Conservation (phyloP, 306 rosid species). For the Inga laurina region DNA sequence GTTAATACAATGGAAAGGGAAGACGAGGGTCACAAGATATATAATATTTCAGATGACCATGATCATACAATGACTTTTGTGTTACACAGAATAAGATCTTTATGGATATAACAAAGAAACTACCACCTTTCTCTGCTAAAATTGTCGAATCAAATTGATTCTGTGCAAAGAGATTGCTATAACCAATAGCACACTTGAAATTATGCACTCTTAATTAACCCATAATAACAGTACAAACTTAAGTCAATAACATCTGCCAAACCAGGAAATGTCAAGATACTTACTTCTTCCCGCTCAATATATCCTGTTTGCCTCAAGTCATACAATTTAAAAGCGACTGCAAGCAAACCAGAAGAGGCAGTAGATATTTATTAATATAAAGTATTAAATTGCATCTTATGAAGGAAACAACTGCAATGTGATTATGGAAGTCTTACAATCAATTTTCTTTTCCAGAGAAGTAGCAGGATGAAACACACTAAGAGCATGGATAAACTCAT, state of each 20-base stretch:
- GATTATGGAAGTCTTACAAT: constrained; percentile 52
- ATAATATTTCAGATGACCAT: neutral
- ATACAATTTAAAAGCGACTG: constrained; percentile 76
- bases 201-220: constrained; percentile 24
- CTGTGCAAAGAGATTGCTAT: constrained; percentile 15
- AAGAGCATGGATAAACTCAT: constrained; percentile 70
- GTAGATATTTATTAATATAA: neutral
- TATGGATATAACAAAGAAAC: constrained; percentile 9
- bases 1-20: neutral
- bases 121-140: constrained; percentile 22
- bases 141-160: constrained; percentile 1
- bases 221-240: neutral
- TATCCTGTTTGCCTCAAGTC: constrained; percentile 75
- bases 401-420: constrained; percentile 16
- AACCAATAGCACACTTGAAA: neutral
- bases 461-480: constrained; percentile 71
- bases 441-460: constrained; percentile 59
- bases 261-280: constrained; percentile 32
- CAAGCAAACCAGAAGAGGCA: constrained; percentile 35
- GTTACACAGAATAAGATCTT: neutral
- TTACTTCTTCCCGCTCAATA: constrained; percentile 76
- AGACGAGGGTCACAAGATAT: neutral
- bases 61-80: constrained; percentile 17
- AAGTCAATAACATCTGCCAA: constrained; percentile 8
- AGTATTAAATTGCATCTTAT: neutral